Evolutionary conservation across 768 basidiomycete species (phyloP), one percentile per base, ranked within the genome.

Genomic region (Lentinula sp.): DNA sequence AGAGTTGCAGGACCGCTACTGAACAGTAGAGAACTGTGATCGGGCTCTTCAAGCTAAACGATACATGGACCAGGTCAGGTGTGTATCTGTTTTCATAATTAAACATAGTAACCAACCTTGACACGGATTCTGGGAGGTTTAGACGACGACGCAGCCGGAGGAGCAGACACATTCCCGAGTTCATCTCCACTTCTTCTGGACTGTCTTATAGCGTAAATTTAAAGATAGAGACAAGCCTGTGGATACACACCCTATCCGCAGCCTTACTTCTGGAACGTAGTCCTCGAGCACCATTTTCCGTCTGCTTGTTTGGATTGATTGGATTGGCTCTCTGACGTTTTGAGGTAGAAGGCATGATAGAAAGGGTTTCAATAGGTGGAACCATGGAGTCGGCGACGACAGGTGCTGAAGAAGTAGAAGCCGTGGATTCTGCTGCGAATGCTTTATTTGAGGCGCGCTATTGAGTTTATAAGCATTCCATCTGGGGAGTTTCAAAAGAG

Each of bases 261-360:
- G 42, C 57, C 42, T 78, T 81, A 63, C 73, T 74, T 62, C 79
- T 74, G 57, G 81, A 81, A 39, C 81, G 76, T 45, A 81, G 65
- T 63, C 79, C 76, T 28, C 80, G 73, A 6, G 75, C 76, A 61
- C 74, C 77, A 32, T 74, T 66, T 62, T 77, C 75, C 35, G 62
- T 60, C 46, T 56, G 50, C n/a, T 59, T 41, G 49, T 39, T 28
- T 28, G 28, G 3, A 28, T 28, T 28, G 28, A 2, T 57, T 63
- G 45, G 35, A 58, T 62, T 63, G 13, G 67, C 61, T 55, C 74
- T 74, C 67, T 75, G 77, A 65, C 78, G 73, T 61, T 75, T 77
- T 33, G 72, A 63, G 13, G 75, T 73, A 28, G 76, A 75, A 50
- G 76, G 68, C 6, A 70, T 73, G n/a, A 73, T 71, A 57, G 72